These are phyloP conservation scores for Sextonia rubra DNA, from an alignment of 164 flowering plant species.

Conservation along the genomic window DNA sequence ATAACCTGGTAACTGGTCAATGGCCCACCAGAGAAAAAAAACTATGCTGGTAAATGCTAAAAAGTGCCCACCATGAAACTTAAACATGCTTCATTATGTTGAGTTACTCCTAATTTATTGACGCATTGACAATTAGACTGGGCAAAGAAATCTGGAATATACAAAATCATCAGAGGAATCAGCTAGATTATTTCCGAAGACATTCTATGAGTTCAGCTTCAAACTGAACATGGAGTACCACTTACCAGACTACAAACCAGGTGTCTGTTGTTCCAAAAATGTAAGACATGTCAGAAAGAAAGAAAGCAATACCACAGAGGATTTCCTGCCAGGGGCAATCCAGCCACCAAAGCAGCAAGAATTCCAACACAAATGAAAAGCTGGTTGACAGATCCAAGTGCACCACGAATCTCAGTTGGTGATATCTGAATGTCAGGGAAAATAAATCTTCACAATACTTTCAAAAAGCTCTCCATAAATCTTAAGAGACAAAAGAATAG, in stretches of 20 bases:
- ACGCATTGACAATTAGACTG: background rate
- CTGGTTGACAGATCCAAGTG: constrained; percentile 94
- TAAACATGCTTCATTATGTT: background rate
- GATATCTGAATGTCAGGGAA: constrained; percentile 56
- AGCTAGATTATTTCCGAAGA: background rate
- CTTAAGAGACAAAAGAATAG: background rate
- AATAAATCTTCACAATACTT: constrained; percentile 5
- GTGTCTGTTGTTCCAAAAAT: background rate
- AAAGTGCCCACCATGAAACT: background rate
- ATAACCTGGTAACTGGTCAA: too few relatives aligned
- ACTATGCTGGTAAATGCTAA: background rate
- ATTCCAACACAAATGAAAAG: constrained; percentile 91
- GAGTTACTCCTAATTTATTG: background rate
- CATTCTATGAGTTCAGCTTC: background rate
- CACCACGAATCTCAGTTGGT: constrained; percentile 97
- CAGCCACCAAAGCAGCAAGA: constrained; percentile 92
- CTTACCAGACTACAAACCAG: background rate
- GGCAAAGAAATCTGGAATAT: background rate
- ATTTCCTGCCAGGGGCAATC: constrained; percentile 83
- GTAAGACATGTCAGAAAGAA: background rate
- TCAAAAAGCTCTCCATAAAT: background rate
- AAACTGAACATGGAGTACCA: background rate
- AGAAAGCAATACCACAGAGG: constrained; percentile 63
- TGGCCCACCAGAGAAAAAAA: too few relatives aligned
- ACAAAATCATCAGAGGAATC: background rate